Evolutionary conservation across 2,329 filamentous ascomycete species (phyloP).

Genomic region (Colletotrichum filicis): DNA sequence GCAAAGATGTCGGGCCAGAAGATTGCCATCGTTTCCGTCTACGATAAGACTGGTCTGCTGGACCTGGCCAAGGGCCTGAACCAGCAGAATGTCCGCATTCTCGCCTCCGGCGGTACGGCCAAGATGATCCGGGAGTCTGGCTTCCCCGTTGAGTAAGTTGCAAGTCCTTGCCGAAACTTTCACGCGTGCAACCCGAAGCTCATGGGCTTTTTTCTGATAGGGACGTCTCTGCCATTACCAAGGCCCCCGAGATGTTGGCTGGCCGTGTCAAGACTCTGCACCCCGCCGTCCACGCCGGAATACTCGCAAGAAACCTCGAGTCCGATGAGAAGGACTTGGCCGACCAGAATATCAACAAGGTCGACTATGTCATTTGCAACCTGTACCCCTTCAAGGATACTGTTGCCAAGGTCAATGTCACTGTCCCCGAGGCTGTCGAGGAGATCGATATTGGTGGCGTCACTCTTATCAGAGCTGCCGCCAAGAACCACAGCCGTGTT

Average conservation of each 20-base stretch:
- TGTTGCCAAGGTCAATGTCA: conserved; percentile 95
- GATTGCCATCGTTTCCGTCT: conserved; percentile 95
- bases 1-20: conserved; percentile 54
- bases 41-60: conserved; percentile 96
- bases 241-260: conserved; percentile 95
- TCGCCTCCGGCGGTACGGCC: conserved; percentile 94
- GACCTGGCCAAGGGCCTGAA: conserved; percentile 92
- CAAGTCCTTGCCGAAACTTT: neutral
- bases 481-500: conserved; percentile 97
- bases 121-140: conserved; percentile 97
- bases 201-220: conserved; percentile 53
- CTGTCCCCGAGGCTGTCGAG: conserved; percentile 95
- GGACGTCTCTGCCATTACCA: conserved; percentile 97
- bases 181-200: neutral
- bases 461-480: conserved; percentile 93
- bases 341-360: conserved; percentile 93
- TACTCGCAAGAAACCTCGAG: conserved; percentile 92
- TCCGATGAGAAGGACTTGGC: conserved; percentile 97
- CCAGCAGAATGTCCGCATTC: conserved; percentile 88
- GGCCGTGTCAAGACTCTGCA: conserved; percentile 91
- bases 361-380: conserved; percentile 97
- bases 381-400: conserved; percentile 99
- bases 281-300: conserved; percentile 89
- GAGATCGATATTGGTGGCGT: conserved; percentile 99
- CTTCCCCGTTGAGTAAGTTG: conserved; percentile 88